Conservation (phyloP, 768 basidiomycete genomes). For the Mycena indigotica region DNA sequence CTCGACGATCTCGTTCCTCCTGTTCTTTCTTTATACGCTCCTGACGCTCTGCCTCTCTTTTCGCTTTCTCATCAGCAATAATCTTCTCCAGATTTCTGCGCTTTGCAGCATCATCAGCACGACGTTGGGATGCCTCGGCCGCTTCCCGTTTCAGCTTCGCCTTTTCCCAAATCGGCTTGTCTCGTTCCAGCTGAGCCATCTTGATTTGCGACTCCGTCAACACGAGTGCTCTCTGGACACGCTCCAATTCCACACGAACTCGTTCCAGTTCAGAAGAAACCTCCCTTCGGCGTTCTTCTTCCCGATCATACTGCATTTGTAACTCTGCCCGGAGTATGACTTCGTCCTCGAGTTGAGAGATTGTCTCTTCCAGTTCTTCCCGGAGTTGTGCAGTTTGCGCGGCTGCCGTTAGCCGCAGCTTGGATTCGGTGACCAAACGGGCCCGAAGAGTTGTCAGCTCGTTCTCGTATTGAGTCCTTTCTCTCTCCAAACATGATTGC, state of each 20-base stretch:
- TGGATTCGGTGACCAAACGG: not conserved
- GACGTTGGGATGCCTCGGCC: conserved; percentile 3
- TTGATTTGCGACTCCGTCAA: conserved; percentile 13
- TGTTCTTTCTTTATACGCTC: conserved; percentile 9
- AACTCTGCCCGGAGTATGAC: no score
- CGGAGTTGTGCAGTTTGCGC: conserved; percentile 5
- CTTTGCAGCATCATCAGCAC: conserved; percentile 5
- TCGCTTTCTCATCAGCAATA: not conserved
- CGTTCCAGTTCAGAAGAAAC: no score
- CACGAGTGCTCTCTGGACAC: conserved; percentile 4
- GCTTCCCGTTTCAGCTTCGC: conserved; percentile 1
- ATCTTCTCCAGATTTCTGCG: conserved; percentile 10
- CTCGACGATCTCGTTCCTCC: conserved; percentile 4
- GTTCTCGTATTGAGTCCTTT: not conserved
- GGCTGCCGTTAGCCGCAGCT: not conserved
- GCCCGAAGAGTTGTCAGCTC: not conserved
- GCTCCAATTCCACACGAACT: conserved; percentile 3
- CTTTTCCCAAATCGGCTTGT: conserved; percentile 16
- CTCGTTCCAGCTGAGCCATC: conserved; percentile 17
- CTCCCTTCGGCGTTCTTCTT: no score
- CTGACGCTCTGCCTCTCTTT: conserved; percentile 1
- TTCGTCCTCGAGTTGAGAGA: no score
- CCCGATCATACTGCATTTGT: no score
- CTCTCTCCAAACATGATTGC: not conserved
- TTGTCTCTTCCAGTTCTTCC: no score